phyloP scores from a whole-genome alignment of 2,329 filamentous ascomycete species.

The Paradendryphiella salina region DNA sequence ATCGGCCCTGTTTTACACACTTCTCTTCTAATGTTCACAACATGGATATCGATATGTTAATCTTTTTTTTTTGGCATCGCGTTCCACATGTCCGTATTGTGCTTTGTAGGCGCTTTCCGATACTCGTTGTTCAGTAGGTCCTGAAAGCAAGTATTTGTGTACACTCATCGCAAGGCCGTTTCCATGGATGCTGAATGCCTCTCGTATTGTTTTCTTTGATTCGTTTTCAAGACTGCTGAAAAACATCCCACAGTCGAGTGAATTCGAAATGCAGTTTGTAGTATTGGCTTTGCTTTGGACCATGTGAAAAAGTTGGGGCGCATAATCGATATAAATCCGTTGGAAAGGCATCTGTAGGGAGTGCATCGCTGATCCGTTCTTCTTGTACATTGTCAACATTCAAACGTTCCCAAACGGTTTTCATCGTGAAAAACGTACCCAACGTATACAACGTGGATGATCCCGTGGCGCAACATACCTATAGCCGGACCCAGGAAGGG shows the following conservation, averaged over 20 bases:
- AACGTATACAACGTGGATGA: conserved; percentile 17
- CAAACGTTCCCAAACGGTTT: too few species aligned
- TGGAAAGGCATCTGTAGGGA: conserved; percentile 50
- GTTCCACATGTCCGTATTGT: conserved; percentile 37
- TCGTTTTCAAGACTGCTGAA: conserved; percentile 32
- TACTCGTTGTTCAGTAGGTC: conserved; percentile 26
- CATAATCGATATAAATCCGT: conserved; percentile 51
- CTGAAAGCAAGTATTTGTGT: conserved; percentile 41
- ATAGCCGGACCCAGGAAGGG: conserved; percentile 26
- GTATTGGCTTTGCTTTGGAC: conserved; percentile 48
- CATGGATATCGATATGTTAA: conserved; percentile 24
- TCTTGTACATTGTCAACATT: not conserved
- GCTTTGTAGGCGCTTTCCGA: conserved; percentile 30
- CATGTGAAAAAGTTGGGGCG: conserved; percentile 42
- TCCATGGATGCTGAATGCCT: conserved; percentile 39
- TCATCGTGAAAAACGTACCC: conserved; percentile 8
- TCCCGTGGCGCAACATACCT: conserved; percentile 21
- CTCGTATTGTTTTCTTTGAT: conserved; percentile 20
- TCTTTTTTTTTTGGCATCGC: conserved; percentile 41
- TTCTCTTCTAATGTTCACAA: conserved; percentile 5
- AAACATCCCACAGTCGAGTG: conserved; percentile 36
- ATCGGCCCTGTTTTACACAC: not conserved
- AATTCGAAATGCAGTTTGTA: conserved; percentile 48
- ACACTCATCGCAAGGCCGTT: conserved; percentile 46
- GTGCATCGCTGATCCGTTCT: conserved; percentile 41